These are phyloP conservation scores for Neurospora sp. DNA, from an alignment of 495 filamentous ascomycete species.

Conservation along the genomic window DNA sequence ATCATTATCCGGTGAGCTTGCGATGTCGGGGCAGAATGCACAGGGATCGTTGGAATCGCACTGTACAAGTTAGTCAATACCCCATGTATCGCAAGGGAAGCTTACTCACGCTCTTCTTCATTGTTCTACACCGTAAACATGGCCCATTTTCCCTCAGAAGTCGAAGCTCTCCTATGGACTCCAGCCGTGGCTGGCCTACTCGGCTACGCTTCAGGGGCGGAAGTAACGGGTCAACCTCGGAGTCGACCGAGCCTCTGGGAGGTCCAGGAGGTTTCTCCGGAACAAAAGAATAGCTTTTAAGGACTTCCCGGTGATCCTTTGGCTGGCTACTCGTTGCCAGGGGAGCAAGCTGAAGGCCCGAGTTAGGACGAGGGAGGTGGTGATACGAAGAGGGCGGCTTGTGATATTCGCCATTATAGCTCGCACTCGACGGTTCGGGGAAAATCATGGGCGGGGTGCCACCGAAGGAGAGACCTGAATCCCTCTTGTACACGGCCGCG, in stretches of 20 bases:
- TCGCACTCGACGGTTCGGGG: slow-evolving; percentile 22
- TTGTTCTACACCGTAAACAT: slow-evolving; percentile 36
- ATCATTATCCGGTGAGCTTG: slow-evolving; percentile 26
- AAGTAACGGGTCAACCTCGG: slow-evolving; percentile 39
- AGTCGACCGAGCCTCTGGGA: slow-evolving; percentile 31
- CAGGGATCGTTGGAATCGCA: slow-evolving; percentile 40
- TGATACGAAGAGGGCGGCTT: slow-evolving; percentile 22
- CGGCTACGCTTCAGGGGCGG: slow-evolving; percentile 39
- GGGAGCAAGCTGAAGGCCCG: slow-evolving; percentile 28
- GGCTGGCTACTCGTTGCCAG: slow-evolving; percentile 26
- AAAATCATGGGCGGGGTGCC: slow-evolving; percentile 28
- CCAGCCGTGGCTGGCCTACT: slow-evolving; percentile 35
- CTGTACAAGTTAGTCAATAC: slow-evolving; percentile 15
- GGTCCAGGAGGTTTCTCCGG: slow-evolving; percentile 29
- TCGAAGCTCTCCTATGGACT: slow-evolving; percentile 41
- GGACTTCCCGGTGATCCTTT: slow-evolving; percentile 34
- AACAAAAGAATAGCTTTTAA: slow-evolving; percentile 32
- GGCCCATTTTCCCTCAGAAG: slow-evolving; percentile 33
- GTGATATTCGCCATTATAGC: slow-evolving; percentile 23
- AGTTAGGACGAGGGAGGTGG: slow-evolving; percentile 31
- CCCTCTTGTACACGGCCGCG: slow-evolving; percentile 28
- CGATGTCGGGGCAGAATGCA: slow-evolving; percentile 26
- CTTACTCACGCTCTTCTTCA: slow-evolving; percentile 30
- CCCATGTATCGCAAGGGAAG: background rate
- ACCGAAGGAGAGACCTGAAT: slow-evolving; percentile 33